Conservation (phyloP, 495 filamentous ascomycete species). For the Tuber aestivum region DNA sequence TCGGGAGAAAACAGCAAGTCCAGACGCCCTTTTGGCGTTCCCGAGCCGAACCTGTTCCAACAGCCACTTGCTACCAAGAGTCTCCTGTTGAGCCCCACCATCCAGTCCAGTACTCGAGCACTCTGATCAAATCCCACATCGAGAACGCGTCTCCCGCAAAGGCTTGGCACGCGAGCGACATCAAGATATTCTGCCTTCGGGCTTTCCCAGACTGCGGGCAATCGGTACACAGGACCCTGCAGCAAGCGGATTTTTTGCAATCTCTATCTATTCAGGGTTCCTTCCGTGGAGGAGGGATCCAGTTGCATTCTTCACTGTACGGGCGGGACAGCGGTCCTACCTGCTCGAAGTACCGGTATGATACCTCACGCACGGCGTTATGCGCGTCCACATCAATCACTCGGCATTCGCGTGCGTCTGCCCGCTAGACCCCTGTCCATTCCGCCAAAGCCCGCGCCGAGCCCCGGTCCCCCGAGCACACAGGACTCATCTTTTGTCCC, state of each 20-base stretch:
- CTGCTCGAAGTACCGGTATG: not conserved
- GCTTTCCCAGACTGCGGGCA: not conserved
- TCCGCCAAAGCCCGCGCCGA: not conserved
- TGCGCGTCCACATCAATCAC: not conserved
- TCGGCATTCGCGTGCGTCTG: not conserved
- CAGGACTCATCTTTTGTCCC: slow-evolving; percentile 57
- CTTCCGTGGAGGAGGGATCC: not conserved
- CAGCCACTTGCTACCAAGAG: not conserved
- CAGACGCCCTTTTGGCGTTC: not conserved
- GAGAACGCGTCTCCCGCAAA: too few species aligned
- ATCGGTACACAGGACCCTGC: not conserved
- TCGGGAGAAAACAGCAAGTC: not conserved
- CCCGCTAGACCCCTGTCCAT: not conserved
- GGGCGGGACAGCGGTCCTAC: not conserved
- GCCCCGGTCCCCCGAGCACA: not conserved
- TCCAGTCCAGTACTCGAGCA: too few species aligned
- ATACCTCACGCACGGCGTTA: not conserved
- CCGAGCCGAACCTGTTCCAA: not conserved
- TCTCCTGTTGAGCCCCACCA: not conserved
- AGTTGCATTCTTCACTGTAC: not conserved
- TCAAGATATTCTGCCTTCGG: not conserved
- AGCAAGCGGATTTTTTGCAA: not conserved
- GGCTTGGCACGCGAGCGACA: not conserved
- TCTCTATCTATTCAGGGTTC: not conserved
- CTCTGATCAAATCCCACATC: not conserved